Conservation (phyloP, 352 stramenopile genomes). For the Globisporangium paddicum region DNA sequence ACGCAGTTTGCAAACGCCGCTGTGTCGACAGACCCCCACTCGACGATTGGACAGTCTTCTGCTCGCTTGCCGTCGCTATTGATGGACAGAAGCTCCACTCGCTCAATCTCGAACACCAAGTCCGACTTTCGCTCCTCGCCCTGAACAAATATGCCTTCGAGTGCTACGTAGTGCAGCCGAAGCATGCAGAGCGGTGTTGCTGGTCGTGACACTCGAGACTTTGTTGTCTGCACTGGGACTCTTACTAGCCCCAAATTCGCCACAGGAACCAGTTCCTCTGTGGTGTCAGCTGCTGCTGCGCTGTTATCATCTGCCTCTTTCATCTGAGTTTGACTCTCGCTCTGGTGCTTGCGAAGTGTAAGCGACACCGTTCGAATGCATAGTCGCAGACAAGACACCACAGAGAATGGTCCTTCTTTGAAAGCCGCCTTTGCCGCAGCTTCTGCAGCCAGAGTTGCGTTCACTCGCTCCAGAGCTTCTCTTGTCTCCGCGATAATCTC, state of each 20-base stretch:
- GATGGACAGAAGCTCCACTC: constrained; percentile 42
- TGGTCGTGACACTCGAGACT: constrained; percentile 49
- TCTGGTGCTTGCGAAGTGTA: constrained; percentile 59
- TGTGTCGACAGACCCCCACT: constrained; percentile 41
- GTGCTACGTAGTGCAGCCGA: constrained; percentile 39
- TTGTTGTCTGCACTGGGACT: constrained; percentile 35
- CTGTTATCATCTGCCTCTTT: constrained; percentile 13
- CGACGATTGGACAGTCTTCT: constrained; percentile 28
- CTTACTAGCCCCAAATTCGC: constrained; percentile 80
- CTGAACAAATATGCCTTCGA: constrained; percentile 39
- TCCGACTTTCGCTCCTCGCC: constrained; percentile 30
- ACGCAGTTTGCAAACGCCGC: constrained; percentile 45
- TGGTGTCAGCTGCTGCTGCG: constrained; percentile 13
- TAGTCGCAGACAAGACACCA: constrained; percentile 43
- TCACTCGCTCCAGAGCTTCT: constrained; percentile 32
- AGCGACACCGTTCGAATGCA: constrained; percentile 54
- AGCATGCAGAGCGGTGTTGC: constrained; percentile 53
- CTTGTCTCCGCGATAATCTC: constrained; percentile 69
- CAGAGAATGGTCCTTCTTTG: constrained; percentile 14
- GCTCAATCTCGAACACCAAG: constrained; percentile 72
- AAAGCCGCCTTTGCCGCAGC: constrained; percentile 10
- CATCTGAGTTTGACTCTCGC: constrained; percentile 11
- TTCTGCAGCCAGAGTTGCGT: constrained; percentile 9
- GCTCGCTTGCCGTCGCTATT: constrained; percentile 23
- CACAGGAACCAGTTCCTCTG: constrained; percentile 72